These are phyloP conservation scores for Lactarius hengduanensis DNA, from an alignment of 768 basidiomycete species.

Conservation along the genomic window DNA sequence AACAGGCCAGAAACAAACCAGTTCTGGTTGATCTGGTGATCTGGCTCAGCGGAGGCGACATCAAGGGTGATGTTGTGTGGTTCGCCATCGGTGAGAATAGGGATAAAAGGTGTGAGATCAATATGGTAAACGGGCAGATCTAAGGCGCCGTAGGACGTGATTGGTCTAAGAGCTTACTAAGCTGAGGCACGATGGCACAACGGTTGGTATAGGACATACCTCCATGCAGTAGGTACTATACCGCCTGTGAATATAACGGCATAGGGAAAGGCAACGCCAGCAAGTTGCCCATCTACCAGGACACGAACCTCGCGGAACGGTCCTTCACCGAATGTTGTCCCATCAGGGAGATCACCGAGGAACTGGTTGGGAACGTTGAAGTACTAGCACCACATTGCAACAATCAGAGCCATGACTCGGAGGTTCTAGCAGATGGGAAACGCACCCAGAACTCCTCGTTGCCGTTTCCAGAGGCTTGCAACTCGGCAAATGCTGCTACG, in stretches of 20 bases:
- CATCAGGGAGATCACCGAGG: slow-evolving; percentile 51
- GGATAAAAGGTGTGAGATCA: background rate
- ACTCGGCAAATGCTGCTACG: slow-evolving; percentile 63
- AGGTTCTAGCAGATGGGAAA: background rate
- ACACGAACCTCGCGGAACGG: slow-evolving; percentile 64
- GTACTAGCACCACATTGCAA: slow-evolving; percentile 45
- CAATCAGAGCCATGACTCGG: no score
- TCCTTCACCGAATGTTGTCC: slow-evolving; percentile 49
- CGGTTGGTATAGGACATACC: slow-evolving; percentile 39
- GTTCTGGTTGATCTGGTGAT: slow-evolving; percentile 66
- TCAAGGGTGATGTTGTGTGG: slow-evolving; percentile 72
- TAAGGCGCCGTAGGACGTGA: slow-evolving; percentile 36
- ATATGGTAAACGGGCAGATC: background rate
- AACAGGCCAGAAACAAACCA: slow-evolving; percentile 75
- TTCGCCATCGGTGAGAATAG: slow-evolving; percentile 24
- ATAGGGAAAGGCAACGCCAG: slow-evolving; percentile 59
- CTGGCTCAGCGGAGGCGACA: slow-evolving; percentile 64
- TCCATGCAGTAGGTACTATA: slow-evolving; percentile 65
- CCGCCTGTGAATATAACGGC: slow-evolving; percentile 23
- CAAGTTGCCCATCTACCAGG: slow-evolving; percentile 53
- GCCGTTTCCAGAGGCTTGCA: slow-evolving; percentile 66
- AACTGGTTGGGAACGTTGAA: slow-evolving; percentile 64
- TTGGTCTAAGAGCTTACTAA: slow-evolving; percentile 47
- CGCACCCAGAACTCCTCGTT: slow-evolving; percentile 78
- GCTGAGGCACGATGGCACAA: background rate